Conservation (phyloP, 192 early-diverging fungal genomes). For the Glomus cerebriforme region DNA sequence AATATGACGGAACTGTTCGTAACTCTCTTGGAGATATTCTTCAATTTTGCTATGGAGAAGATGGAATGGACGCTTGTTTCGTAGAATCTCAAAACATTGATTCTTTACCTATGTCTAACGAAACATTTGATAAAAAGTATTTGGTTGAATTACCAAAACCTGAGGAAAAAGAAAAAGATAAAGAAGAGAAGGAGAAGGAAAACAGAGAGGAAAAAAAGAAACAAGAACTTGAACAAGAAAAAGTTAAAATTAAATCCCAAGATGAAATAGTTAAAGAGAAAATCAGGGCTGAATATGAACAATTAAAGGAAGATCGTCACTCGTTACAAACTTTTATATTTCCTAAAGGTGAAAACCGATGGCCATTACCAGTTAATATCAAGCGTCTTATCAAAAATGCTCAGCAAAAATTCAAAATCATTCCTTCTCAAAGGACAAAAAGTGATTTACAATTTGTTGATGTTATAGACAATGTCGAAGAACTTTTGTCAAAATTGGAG, state of each 20-base stretch:
- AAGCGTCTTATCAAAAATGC: conserved; percentile 88
- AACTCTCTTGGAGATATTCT: conserved; percentile 92
- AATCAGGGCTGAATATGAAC: conserved; percentile 62
- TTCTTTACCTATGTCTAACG: conserved; percentile 68
- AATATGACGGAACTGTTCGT: conserved; percentile 96
- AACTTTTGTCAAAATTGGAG: conserved; percentile 46
- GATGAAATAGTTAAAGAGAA: conserved; percentile 30
- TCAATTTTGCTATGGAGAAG: conserved; percentile 98
- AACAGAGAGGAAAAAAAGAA: conserved; percentile 33
- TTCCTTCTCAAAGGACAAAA: conserved; percentile 42
- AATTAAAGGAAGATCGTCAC: conserved; percentile 75
- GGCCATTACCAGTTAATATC: conserved; percentile 92
- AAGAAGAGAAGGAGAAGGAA: conserved; percentile 69
- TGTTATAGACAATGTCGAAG: conserved; percentile 45
- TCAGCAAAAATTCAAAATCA: conserved; percentile 75
- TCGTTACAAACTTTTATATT: conserved; percentile 82
- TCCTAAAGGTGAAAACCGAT: conserved; percentile 66
- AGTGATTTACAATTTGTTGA: conserved; percentile 42
- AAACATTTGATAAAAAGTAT: conserved; percentile 77
- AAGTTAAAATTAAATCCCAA: neutral
- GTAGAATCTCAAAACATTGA: conserved; percentile 84
- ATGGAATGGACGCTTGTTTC: conserved; percentile 93
- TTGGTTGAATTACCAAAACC: conserved; percentile 76
- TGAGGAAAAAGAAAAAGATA: conserved; percentile 61
- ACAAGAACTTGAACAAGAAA: conserved; percentile 20